Conservation (phyloP, 345 rosid species). For the Bruguiera parviflora region DNA sequence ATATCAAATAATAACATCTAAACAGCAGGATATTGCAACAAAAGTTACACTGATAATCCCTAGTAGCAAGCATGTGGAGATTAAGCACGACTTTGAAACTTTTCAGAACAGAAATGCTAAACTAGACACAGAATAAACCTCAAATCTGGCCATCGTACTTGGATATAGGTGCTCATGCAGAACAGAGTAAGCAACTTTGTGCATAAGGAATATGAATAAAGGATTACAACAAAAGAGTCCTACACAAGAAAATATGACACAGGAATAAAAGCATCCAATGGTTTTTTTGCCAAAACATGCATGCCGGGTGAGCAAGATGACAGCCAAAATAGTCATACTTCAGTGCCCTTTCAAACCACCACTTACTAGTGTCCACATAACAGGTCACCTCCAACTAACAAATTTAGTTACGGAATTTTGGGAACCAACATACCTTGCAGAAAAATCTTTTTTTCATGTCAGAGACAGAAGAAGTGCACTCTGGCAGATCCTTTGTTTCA, state of each 20-base stretch:
- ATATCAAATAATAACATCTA: neutral
- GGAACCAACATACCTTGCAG: slow-evolving; percentile 40
- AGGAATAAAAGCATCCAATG: too few species aligned
- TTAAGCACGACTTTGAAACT: neutral
- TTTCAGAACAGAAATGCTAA: neutral
- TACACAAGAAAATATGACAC: too few species aligned
- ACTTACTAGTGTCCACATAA: slow-evolving; percentile 1
- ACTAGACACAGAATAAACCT: neutral
- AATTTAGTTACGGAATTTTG: slow-evolving; percentile 6
- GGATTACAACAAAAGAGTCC: too few species aligned
- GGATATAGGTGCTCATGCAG: neutral
- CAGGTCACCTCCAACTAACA: slow-evolving; percentile 1
- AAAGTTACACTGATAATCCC: neutral
- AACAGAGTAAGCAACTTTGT: slow-evolving; percentile 1
- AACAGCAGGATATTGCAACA: neutral
- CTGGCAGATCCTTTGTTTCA: slow-evolving; percentile 39
- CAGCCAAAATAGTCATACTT: too few species aligned
- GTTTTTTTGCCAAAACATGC: too few species aligned
- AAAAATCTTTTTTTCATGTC: slow-evolving; percentile 37
- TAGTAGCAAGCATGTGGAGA: neutral
- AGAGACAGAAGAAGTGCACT: slow-evolving; percentile 42
- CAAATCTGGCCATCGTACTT: too few species aligned
- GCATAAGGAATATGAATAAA: neutral
- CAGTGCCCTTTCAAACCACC: too few species aligned
- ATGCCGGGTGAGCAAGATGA: too few species aligned